Percentiles rank a stretch among this genome's conserved stretches.
Conservation (phyloP, 2,329 filamentous ascomycete species). For the Apiospora arundinis region DNA sequence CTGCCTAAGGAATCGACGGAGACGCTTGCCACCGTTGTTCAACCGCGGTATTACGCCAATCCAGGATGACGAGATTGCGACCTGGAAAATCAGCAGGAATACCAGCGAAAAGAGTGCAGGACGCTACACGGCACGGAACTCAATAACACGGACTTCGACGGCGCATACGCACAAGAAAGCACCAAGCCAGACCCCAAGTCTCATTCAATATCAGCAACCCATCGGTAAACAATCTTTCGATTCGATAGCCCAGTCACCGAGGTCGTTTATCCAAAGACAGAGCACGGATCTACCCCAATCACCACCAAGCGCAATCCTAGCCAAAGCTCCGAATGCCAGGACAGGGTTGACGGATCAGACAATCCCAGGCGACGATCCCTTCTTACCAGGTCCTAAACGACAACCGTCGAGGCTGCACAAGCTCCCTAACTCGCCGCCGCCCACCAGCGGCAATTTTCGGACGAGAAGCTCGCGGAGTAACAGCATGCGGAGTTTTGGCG, state of each 20-base stretch:
- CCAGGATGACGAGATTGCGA: slow-evolving; percentile 69
- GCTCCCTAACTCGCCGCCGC: slow-evolving; percentile 41
- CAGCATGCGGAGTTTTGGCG: slow-evolving; percentile 49
- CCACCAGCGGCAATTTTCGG: slow-evolving; percentile 43
- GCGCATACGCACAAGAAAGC: slow-evolving; percentile 50
- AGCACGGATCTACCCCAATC: slow-evolving; percentile 50
- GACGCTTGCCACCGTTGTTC: slow-evolving; percentile 48
- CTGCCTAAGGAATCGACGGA: slow-evolving; percentile 48
- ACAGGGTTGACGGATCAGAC: slow-evolving; percentile 67
- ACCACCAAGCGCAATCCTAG: slow-evolving; percentile 58
- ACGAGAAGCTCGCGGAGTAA: slow-evolving; percentile 55
- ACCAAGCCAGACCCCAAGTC: slow-evolving; percentile 43
- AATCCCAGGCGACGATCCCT: slow-evolving; percentile 66
- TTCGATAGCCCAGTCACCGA: slow-evolving; percentile 38
- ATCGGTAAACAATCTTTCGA: slow-evolving; percentile 41
- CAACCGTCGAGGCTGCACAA: slow-evolving; percentile 62
- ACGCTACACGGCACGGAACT: slow-evolving; percentile 32
- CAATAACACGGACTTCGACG: slow-evolving; percentile 45
- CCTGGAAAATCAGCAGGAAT: slow-evolving; percentile 58
- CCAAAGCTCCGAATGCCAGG: slow-evolving; percentile 67
- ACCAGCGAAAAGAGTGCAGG: slow-evolving; percentile 38
- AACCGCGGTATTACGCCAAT: slow-evolving; percentile 66
- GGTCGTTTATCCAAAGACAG: slow-evolving; percentile 45
- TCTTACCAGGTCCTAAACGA: slow-evolving; percentile 58
- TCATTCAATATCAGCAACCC: slow-evolving; percentile 58